Evolutionary conservation across 2,329 filamentous ascomycete genomes (phyloP), one percentile per base, ranked within the genome.

Genomic region (Scytalidium lignicola): DNA sequence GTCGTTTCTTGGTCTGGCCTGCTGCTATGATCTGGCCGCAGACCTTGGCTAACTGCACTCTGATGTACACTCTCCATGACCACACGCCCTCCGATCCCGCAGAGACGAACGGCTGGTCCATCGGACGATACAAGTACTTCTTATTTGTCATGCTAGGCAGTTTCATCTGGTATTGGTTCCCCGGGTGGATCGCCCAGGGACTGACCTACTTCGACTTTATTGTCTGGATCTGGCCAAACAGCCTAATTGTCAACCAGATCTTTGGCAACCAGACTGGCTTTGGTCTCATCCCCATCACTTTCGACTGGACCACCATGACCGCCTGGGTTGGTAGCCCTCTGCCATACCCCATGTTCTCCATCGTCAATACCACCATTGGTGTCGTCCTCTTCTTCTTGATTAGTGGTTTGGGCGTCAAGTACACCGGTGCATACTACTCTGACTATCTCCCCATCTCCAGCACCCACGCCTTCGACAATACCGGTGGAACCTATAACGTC

Each of bases 301-400:
- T 90, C 60, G 86, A 90, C 69, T 89, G 86, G 85, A 84, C 83
- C 4, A 83, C 88, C 57, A 76, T 88, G 46, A 75, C 58, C 4
- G 51, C 51, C 7, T 57, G 54, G 26, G 43, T 57, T 42, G 23
- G 47, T 18, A 50, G 43, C 21, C 29, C 66, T 55, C 52, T 67
- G 2, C 58, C 58, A 22, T 60, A 58, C 6, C 65, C 65, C 1
- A 64, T 61, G 39, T 76, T 80, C 58, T 78, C 79, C 50, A 78
- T 81, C 50, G 71, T 72, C 57, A 83, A 82, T 53, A 76, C 76
- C 19, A 60, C 79, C 18, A 63, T 67, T 29, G 78, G 78, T 26
- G 69, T 81, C 43, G 52, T 81, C 22, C 52, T 80, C 50, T 82
- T 83, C 61, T 87, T 80, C 61, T 74, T 87, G 50, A 64, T 86